Percentiles rank a stretch among this genome's conserved stretches.
Evolutionary conservation across 441 rosid species (phyloP).

Genomic region (Erodium trifolium): DNA sequence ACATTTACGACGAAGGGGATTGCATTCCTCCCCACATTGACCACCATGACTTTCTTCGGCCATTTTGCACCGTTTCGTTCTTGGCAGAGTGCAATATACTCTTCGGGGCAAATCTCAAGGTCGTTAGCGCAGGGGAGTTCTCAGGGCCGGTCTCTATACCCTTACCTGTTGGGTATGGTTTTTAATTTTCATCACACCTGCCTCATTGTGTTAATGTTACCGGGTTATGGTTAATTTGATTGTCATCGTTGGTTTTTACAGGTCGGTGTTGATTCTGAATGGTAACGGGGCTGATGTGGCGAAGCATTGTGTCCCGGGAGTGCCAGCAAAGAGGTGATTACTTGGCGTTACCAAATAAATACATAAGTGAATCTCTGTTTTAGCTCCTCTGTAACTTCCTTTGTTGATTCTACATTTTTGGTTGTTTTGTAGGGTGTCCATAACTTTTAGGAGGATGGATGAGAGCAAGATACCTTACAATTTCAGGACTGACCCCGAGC

Average conservation of each 20-base stretch:
- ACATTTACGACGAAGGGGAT: slow-evolving; percentile 63
- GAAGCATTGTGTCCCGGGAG: slow-evolving; percentile 63
- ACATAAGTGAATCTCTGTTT: too few relatives aligned
- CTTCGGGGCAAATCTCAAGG: slow-evolving; percentile 45
- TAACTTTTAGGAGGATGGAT: slow-evolving; percentile 60
- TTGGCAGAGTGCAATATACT: slow-evolving; percentile 45
- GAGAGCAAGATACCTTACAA: slow-evolving; percentile 44
- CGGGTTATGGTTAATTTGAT: not conserved
- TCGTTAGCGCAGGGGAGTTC: slow-evolving; percentile 50
- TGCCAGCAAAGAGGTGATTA: slow-evolving; percentile 39
- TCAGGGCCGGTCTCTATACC: slow-evolving; percentile 42
- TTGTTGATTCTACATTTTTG: not conserved
- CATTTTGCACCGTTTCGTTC: slow-evolving; percentile 59
- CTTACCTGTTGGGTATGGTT: slow-evolving; percentile 51
- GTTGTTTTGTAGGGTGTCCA: slow-evolving; percentile 38
- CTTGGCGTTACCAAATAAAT: too few relatives aligned
- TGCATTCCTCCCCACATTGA: slow-evolving; percentile 70
- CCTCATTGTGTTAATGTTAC: not conserved
- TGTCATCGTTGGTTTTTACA: slow-evolving; percentile 19
- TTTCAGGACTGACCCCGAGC: slow-evolving; percentile 46
- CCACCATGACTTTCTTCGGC: slow-evolving; percentile 55
- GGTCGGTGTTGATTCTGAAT: slow-evolving; percentile 50
- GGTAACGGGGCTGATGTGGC: slow-evolving; percentile 69
- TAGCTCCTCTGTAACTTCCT: too few relatives aligned
- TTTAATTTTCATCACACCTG: slow-evolving; percentile 2